Evolutionary conservation across 2,329 filamentous ascomycete genomes (phyloP).

Genomic region (Colletotrichum sp.): DNA sequence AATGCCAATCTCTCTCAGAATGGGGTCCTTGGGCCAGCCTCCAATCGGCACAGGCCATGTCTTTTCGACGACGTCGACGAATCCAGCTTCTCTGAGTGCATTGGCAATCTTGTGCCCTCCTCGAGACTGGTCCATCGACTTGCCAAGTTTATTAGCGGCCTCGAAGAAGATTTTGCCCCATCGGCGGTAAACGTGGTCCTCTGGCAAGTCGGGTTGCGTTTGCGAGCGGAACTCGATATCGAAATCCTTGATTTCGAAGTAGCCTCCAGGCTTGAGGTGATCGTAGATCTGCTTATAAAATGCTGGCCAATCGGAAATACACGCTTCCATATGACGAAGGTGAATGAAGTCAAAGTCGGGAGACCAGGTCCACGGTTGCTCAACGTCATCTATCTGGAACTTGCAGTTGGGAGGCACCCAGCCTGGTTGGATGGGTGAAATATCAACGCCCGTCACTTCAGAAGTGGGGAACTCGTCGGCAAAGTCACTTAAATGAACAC

Average conservation of each 20-base stretch:
- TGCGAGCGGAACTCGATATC: slow-evolving; percentile 1
- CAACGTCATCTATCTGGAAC: slow-evolving; percentile 66
- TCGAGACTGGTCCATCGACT: slow-evolving; percentile 18
- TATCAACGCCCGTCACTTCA: slow-evolving; percentile 55
- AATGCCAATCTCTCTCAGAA: slow-evolving; percentile 25
- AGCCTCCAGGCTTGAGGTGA: slow-evolving; percentile 53
- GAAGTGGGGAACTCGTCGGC: slow-evolving; percentile 44
- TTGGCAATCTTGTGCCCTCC: slow-evolving; percentile 24
- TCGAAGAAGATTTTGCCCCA: slow-evolving; percentile 31
- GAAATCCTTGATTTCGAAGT: slow-evolving; percentile 36
- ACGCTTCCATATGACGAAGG: slow-evolving; percentile 55
- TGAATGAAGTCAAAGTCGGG: slow-evolving; percentile 63
- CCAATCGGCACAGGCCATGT: slow-evolving; percentile 25
- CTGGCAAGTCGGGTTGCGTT: slow-evolving; percentile 20
- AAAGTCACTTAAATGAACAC: slow-evolving; percentile 34
- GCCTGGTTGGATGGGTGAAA: slow-evolving; percentile 59
- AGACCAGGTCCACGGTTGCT: slow-evolving; percentile 49
- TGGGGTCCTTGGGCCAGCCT: slow-evolving; percentile 24
- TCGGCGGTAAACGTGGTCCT: slow-evolving; percentile 29
- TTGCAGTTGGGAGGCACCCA: slow-evolving; percentile 59
- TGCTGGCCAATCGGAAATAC: slow-evolving; percentile 55
- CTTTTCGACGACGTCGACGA: slow-evolving; percentile 18
- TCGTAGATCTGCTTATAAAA: slow-evolving; percentile 51
- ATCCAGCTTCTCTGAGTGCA: slow-evolving; percentile 11
- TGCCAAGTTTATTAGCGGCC: slow-evolving; percentile 28